These are phyloP conservation scores for Adansonia rubrostipa DNA, from an alignment of 441 rosid species.

Conservation along the genomic window DNA sequence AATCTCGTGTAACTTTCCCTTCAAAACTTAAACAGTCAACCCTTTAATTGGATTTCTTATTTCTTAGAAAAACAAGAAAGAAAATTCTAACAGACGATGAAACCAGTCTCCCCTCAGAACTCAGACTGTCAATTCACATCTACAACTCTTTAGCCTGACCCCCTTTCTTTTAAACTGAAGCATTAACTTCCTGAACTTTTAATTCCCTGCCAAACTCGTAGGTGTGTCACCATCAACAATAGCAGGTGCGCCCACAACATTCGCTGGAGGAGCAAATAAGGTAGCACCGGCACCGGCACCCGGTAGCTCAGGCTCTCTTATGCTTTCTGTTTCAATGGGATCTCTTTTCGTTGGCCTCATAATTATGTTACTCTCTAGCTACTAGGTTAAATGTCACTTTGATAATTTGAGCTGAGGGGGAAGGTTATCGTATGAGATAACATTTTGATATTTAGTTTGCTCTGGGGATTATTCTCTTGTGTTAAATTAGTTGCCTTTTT, in stretches of 20 bases:
- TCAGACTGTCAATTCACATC: no score
- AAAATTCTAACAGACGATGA: no score
- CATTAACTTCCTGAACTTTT: neutral
- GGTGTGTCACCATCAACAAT: conserved; percentile 26
- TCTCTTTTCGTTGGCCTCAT: conserved; percentile 31
- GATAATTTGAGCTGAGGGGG: neutral
- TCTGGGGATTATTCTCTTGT: conserved; percentile 10
- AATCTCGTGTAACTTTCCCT: neutral
- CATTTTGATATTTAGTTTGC: conserved; percentile 24
- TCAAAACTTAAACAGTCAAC: no score
- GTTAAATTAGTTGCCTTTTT: conserved; percentile 5
- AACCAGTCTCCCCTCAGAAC: no score
- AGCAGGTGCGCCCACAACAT: conserved; percentile 24
- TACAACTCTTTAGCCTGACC: neutral
- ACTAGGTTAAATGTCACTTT: neutral
- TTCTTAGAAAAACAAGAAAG: no score
- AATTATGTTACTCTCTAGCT: conserved; percentile 25
- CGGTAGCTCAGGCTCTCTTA: conserved; percentile 33
- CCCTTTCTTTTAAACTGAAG: neutral
- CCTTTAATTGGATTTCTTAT: neutral
- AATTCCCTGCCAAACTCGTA: conserved; percentile 9
- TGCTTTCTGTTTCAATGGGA: conserved; percentile 27
- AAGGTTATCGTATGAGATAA: conserved; percentile 21
- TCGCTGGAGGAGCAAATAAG: conserved; percentile 22
- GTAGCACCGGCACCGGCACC: conserved; percentile 48